Base-by-base conservation (phyloP, 2,329 filamentous ascomycete species). In the Stemphylium beticola region DNA sequence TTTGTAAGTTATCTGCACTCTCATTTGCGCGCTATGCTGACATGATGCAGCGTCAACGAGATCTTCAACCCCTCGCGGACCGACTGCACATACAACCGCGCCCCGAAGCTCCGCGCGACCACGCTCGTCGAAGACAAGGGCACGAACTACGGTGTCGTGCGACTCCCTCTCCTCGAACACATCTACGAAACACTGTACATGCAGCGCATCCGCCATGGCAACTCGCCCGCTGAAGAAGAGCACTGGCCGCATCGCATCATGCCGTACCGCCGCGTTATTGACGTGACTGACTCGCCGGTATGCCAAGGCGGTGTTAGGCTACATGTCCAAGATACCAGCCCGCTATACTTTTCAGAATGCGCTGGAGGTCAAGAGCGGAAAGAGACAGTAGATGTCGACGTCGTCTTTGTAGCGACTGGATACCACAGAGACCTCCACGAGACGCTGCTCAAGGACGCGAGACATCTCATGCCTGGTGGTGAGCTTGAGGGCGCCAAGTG, bases 131-230 rank as follows among this genome's bases (percentile, higher is more conserved):
- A 87, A 47, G 91, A 96, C 64, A 88, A 89, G 55, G 87, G 87
- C 26, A 98, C 93, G 57, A 98, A 98, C 80, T 98, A 98, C 75
- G 90, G 92, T 47, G 93, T 98, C 4, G 93, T 99, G 3, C 87
- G 93, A 7, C 84, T 96, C n/a, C 86, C 91, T 62, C 84, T 98
- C 45, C 90, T 98, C 53, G 93, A 98, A 75, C 85, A 88, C 53
- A 85, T 98, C 26, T 98, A 96, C 76, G 87, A 93, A 75, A 85
- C 85, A 52, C 87, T 96, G 78, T 98, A 98, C 77, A 84, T 92
- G 51, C 93, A 98, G 77, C 86, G 87, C 44, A 83, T 96, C 48
- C 81, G 84, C 41, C 81, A 91, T 29, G 84, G 73, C 6, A 72
- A 85, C 52, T 77, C 82, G 15, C 56, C 60, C 4, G 61, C 64